Base-by-base conservation (phyloP, 140 eudicot species). In the Flaveria floridana region DNA sequence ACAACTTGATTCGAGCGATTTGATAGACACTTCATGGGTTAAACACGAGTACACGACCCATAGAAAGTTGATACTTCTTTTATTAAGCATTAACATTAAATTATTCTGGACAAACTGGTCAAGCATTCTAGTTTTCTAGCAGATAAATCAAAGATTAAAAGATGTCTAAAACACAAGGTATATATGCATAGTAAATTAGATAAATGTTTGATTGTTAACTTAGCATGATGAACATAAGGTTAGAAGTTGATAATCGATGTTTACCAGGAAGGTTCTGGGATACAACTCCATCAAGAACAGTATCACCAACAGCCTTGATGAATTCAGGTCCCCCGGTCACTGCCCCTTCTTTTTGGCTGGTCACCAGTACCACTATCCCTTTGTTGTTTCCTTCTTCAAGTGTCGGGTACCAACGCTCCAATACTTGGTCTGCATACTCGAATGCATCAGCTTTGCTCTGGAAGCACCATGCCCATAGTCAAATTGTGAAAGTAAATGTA, bases 361-460 rank as follows among this genome's bases (percentile, higher is more conserved):
- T 95, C 9, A 95, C 87, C 2, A 95, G 95, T 73, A 95, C 96
- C 47, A 95, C 95, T 70, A 95, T 86, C 16, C 99, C 99, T 84
- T 95, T 95, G 76, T 89, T 91, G 81, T 84, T 89, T 42, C 99
- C 99, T 59, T 91, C 90, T 83, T 95, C 99, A 2, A 95, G 53
- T 4, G 89, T 91, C 59, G 99, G 99, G 76, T 95, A 95, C 99
- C 99, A 95, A 7, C 84, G 80, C 83, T 95, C 99, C 83, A 95
- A 79, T 15, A 95, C 87, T 91, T 95, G 99, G 80, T 95, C 99
- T 21, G 99, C 99, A 70, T 88, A 95, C 89, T 95, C 99, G 77
- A 95, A 95, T 7, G 96, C 99, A 84, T 95, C 99, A 18, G 99
- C 99, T 84, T 95, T 95, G 89, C 99, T 95, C 99, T 95, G 77